Percentiles rank a stretch among this genome's conserved stretches.
These are phyloP conservation scores for Marasmius oreades DNA, from an alignment of 1,284 basidiomycete genomes.

Conservation along the genomic window DNA sequence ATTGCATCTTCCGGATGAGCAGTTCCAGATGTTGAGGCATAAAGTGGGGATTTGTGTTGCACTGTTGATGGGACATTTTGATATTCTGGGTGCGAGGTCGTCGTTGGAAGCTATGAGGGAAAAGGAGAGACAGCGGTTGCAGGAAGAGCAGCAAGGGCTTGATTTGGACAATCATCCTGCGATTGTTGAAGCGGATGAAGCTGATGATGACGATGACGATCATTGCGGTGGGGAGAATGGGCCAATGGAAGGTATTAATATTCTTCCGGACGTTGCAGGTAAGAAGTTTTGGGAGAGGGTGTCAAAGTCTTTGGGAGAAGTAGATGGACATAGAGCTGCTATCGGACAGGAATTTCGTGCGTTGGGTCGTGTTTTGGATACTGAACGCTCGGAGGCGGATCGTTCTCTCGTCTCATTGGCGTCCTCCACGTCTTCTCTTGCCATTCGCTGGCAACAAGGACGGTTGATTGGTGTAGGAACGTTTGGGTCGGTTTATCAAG, in stretches of 20 bases:
- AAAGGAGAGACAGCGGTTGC: slow-evolving; percentile 78
- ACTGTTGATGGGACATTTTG: slow-evolving; percentile 94
- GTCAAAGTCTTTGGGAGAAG: slow-evolving; percentile 50
- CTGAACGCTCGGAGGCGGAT: slow-evolving; percentile 82
- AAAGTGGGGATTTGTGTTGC: slow-evolving; percentile 99
- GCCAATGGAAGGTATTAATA: slow-evolving; percentile 29
- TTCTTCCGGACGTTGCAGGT: slow-evolving; percentile 60
- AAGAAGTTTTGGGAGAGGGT: slow-evolving; percentile 74
- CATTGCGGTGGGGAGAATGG: neutral
- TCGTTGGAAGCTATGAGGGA: slow-evolving; percentile 84
- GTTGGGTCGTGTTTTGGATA: slow-evolving; percentile 87
- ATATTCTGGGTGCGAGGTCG: slow-evolving; percentile 94
- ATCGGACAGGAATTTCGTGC: slow-evolving; percentile 69
- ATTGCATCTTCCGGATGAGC: slow-evolving; percentile 81
- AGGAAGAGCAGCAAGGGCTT: slow-evolving; percentile 46
- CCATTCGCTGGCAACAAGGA: slow-evolving; percentile 98
- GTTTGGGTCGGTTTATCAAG: slow-evolving; percentile 95
- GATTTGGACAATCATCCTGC: slow-evolving; percentile 44
- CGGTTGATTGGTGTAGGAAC: slow-evolving; percentile 97
- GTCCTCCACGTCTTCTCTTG: slow-evolving; percentile 90
- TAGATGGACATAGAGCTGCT: slow-evolving; percentile 62
- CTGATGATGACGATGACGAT: too few relatives aligned
- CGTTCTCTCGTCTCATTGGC: slow-evolving; percentile 89
- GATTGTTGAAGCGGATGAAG: slow-evolving; percentile 45
- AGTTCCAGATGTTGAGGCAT: slow-evolving; percentile 86